Evolutionary conservation across 2,329 filamentous ascomycete species (phyloP), one percentile per base, ranked within the genome.

Genomic region (Bipolaris oryzae): DNA sequence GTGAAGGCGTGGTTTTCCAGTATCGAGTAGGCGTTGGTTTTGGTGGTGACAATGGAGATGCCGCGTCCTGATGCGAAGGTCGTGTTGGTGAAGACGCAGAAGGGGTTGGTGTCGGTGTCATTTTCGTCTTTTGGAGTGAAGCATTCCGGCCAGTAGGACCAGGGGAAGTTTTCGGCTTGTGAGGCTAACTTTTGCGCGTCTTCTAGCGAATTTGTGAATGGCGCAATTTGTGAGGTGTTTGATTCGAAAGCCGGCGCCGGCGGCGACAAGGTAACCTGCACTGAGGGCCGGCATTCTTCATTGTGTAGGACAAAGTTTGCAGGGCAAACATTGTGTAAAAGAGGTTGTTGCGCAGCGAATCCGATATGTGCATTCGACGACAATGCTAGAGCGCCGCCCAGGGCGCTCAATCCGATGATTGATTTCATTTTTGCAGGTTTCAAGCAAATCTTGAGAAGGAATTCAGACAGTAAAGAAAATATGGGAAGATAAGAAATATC

Each of bases 101-200:
- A 64, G 1, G 72, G 66, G 4, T 71, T 68, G 21, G 58, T 41
- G 13, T 55, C 64, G 2, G 25, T 9, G 18, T 70, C 53, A 9
- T 70, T 65, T 25, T 60, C 70, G 18, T 70, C 53, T 15, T 70
- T 66, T 25, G 59, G 70, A 1, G 68, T 60, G 47, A 69, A 74
- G 48, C 73, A 74, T 51, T 74, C 64, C 0, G 73, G 73, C 66
- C 67, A 70, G 46, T 68, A 71, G 0, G 71, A 70, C 73, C 73
- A 75, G 2, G 70, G 72, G 37, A 72, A 73, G 41, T 71, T 49
- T 7, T 58, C 46, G 6, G 55, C 18, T 35, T 63, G 46, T 31
- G 65, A 58, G 7, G 69, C 70, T n/a, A 58, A 35, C 6, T 34
- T 45, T 11, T 66, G 63, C 15, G 70, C 58, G 28, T 73, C 66